Base-by-base conservation (phyloP, 106 monocot genomes). In the Amphibolis antarctica region DNA sequence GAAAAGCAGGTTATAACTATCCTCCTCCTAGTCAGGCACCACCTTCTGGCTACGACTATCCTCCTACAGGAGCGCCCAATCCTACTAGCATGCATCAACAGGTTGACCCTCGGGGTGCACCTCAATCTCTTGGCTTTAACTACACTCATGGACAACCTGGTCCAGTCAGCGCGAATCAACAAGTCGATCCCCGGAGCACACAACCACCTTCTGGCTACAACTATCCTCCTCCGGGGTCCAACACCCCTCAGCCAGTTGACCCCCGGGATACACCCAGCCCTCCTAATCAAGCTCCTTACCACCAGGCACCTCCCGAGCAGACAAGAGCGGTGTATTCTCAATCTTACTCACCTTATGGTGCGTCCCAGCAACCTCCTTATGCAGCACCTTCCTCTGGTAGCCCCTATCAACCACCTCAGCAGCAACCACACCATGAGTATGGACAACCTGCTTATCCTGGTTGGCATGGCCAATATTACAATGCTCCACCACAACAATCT, bases 371-470 rank as follows among this genome's bases (percentile, higher is more conserved):
- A 53, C 55, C 69, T 22, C 75, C 79, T 12, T 80, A 81, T 54
- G 59, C 65, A 12, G 26, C 45, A 65, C 77, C 71, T 43, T 18
- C 42, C 17, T 22, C 10, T 10, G 59, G 63, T 27, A 28, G 62
- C 48, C 78, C 74, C 21, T 78, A 84, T 55, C 88, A 75, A 47
- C 78, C 69, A 29, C 71, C 70, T 17, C 76, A 76, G 18, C 83
- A 73, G 73, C 62, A 63, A 10, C 60, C 48, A 19, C 59, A 43
- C 73, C 83, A 76, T 46, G 79, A 88, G 13, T 83, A 80, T 24
- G 81, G 86, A 13, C 92, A 88, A 64, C 92, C 82, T 1, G 80
- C 88, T 26, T 84, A 92, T 69, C 81, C 84, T 19, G 92, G 86
- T 13, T 92, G 92, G 92, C 86, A 79, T 20, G 81, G 75, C 11